Conservation (phyloP, 371 early-diverging fungal genomes). For the Lichtheimia corymbifera region DNA sequence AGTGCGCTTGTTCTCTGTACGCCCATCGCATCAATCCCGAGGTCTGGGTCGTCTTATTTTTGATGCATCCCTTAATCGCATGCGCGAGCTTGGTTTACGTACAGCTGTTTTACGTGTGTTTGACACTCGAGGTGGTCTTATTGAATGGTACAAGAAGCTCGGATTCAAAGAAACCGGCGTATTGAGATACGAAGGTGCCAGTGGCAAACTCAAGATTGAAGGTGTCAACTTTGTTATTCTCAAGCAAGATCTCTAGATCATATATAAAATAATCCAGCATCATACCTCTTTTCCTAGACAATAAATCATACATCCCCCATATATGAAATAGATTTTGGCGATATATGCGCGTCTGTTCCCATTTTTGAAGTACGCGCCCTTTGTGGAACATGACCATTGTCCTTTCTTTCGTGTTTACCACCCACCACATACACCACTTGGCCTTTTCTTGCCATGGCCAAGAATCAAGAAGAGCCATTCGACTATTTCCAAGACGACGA, state of each 20-base stretch:
- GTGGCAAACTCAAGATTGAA: conserved; percentile 27
- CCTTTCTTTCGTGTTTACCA: not conserved
- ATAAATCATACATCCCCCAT: not conserved
- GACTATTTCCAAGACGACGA: conserved; percentile 7
- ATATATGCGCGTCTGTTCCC: too few species aligned
- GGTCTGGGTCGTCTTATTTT: conserved; percentile 59
- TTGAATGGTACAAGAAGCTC: conserved; percentile 55
- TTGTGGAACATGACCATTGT: not conserved
- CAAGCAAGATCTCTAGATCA: conserved; percentile 16
- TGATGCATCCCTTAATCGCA: conserved; percentile 41
- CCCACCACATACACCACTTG: not conserved
- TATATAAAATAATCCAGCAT: not conserved
- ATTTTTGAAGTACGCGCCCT: too few species aligned
- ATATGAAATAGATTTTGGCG: not conserved
- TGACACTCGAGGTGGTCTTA: conserved; percentile 47
- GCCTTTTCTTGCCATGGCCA: not conserved
- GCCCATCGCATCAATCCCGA: conserved; percentile 50
- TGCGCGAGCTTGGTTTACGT: conserved; percentile 33
- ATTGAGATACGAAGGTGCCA: conserved; percentile 32
- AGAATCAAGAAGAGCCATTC: conserved; percentile 5
- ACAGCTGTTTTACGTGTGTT: conserved; percentile 54
- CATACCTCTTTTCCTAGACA: not conserved
- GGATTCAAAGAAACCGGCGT: conserved; percentile 59
- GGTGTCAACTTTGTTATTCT: conserved; percentile 32
- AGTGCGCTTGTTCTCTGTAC: conserved; percentile 53